Evolutionary conservation across 176 grass and related monocot genomes (phyloP), one percentile per base, ranked within the genome.

Genomic region (Carex myosuroides): DNA sequence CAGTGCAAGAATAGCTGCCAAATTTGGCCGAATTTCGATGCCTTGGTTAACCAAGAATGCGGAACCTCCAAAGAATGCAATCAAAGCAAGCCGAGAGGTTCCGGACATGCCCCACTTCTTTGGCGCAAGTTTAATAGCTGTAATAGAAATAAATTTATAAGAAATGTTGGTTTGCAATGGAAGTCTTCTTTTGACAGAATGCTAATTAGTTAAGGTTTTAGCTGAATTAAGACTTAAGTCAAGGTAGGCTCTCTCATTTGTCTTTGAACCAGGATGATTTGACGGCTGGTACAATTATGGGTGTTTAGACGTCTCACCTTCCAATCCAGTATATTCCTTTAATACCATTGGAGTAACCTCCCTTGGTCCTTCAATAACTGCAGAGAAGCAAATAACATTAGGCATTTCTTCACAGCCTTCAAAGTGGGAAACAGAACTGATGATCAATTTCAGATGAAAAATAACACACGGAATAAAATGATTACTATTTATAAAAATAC

Each of bases 301-400:
- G 30, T 67, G 78, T 50, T 44, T 24, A 61, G 32, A 81, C 13
- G 2, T 83, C 83, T 91, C 33, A 95, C 96, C 91, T 90, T 99
- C 93, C 86, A 99, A 89, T 6, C 96, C 87, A 67, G 93, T 95
- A 86, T 89, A 93, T 78, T 99, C 89, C 61, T 90, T 93, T 75
- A 99, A 83, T 61, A 95, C 29, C 37, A 73, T 92, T 54, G 93
- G 96, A 16, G 93, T 95, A 7, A 92, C 91, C 85, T 98, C 96
- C 83, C 96, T 91, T 85, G 88, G 93, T 21, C 96, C 93, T 77
- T 95, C 93, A 13, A 99, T 81, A 90, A 95, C 91, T 99, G 88
- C 69, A 82, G 37, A 63, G 13, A 65, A 68, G 22, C 46, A 82
- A 35, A 83, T 79, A 24, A 81, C 21, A 64, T 64, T 64, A 58